Evolutionary conservation across 768 basidiomycete genomes (phyloP).

Genomic region (Lentinula aciculospora): DNA sequence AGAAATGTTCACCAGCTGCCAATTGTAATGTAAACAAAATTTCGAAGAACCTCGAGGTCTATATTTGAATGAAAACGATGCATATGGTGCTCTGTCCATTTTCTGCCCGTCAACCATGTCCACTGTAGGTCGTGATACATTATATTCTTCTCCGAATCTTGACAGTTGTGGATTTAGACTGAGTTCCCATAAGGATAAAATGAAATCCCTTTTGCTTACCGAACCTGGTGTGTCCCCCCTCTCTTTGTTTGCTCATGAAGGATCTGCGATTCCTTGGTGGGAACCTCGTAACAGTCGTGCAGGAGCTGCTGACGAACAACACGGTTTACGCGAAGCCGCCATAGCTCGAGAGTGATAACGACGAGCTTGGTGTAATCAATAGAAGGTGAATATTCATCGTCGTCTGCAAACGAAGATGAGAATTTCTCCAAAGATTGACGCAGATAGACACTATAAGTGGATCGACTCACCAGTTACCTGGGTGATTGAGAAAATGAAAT

Average conservation of each 20-base stretch:
- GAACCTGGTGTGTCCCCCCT: slow-evolving; percentile 27
- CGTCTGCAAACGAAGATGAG: neutral
- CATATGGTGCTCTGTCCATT: slow-evolving; percentile 19
- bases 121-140: slow-evolving; percentile 20
- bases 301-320: neutral
- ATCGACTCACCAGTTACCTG: neutral
- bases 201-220: slow-evolving; percentile 11
- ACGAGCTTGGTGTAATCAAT: neutral
- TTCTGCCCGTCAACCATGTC: slow-evolving; percentile 22
- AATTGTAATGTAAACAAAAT: neutral
- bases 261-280: slow-evolving; percentile 19
- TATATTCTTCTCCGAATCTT: slow-evolving; percentile 27
- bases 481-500: slow-evolving; percentile 1
- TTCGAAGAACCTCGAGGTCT: slow-evolving; percentile 25
- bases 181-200: neutral
- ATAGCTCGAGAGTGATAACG: neutral
- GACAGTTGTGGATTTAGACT: neutral
- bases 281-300: slow-evolving; percentile 15
- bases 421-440: neutral
- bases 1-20: neutral
- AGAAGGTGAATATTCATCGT: neutral
- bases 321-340: neutral
- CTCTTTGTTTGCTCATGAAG: slow-evolving; percentile 29
- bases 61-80: slow-evolving; percentile 27
- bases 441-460: too few relatives aligned